Evolutionary conservation across 805 yeast species (phyloP), one percentile per base, ranked within the genome.

Genomic region (Suhomyces vadensis): DNA sequence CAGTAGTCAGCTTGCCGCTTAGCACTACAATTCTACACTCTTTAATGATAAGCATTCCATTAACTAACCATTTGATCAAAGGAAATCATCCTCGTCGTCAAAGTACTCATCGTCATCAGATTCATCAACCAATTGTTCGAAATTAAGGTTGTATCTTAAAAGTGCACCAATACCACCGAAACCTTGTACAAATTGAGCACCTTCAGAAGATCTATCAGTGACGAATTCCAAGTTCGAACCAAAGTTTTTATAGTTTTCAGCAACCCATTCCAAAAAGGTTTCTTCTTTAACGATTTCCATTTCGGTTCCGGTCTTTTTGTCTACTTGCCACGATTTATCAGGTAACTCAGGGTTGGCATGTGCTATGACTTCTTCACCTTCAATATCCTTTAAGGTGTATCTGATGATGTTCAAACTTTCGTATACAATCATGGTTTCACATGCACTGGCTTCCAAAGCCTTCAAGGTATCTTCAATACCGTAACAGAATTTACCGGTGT

Each of bases 141-240:
- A 94, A 74, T 94, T 94, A 57, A 94, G 94, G 71, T 90, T 90
- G 73, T 94, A 94, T 74, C 99, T 89, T 66, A 94, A 75, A 57
- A 94, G 66, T 46, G 97, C 97, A 67, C 99, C 99, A 54, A 94
- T 81, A 73, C 99, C 99, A 85, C 99, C 99, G 63, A 94, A 94
- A 48, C 99, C 99, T 58, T 83, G 85, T 48, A 86, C 95, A 69
- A 94, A 94, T 75, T 94, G 99, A 37, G 98, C 95, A 77, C 99
- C 99, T 72, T 94, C 99, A 35, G 95, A 85, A 17, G 96, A 87
- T 72, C 89, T 83, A 74, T 94, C 98, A 40, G 97, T 87, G 55
- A 94, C 96, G 58, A 94, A 94, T 74, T 94, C 99, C 58, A 94
- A 78, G 48, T 85, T 81, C 42, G 99, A 96, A 79, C 99, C 99